A percentile compares a stretch with the other conserved stretches of the same genome.
These are phyloP conservation scores for Penicillium robsamsonii DNA, from an alignment of 495 filamentous ascomycete species.

Conservation along the genomic window DNA sequence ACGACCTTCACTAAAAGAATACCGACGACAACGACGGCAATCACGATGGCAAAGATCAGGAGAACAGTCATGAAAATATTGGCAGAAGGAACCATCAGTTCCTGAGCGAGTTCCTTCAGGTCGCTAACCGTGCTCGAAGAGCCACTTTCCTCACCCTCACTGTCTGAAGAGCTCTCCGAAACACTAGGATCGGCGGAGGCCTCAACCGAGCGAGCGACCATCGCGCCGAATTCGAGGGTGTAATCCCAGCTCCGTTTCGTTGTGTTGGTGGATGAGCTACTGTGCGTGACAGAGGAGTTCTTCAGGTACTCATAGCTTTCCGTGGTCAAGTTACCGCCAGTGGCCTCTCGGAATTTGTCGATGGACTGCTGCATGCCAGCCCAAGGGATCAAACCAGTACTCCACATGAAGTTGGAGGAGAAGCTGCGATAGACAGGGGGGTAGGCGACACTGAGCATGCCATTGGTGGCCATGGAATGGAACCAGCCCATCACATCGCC, in stretches of 20 bases:
- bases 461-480: slow-evolving; percentile 89
- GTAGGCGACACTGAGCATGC: slow-evolving; percentile 89
- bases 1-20: slow-evolving; percentile 91
- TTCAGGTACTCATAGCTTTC: slow-evolving; percentile 73
- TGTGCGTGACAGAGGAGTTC: slow-evolving; percentile 47
- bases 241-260: slow-evolving; percentile 53
- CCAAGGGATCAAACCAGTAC: slow-evolving; percentile 83
- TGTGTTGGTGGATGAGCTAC: slow-evolving; percentile 38
- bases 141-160: slow-evolving; percentile 35
- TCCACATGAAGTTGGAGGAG: slow-evolving; percentile 90
- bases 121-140: slow-evolving; percentile 56
- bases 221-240: slow-evolving; percentile 40
- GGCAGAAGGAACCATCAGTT: slow-evolving; percentile 76
- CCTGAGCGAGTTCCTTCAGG: slow-evolving; percentile 71
- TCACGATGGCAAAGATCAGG: slow-evolving; percentile 80
- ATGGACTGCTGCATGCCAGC: slow-evolving; percentile 74
- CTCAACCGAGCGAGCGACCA: slow-evolving; percentile 53
- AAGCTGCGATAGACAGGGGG: slow-evolving; percentile 85
- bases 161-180: slow-evolving; percentile 36
- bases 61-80: slow-evolving; percentile 98
- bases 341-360: slow-evolving; percentile 74
- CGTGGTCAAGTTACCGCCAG: slow-evolving; percentile 82
- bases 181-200: slow-evolving; percentile 46
- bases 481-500: slow-evolving; percentile 86
- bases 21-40: slow-evolving; percentile 79